Base-by-base conservation (phyloP, 2,329 filamentous ascomycete species). In the Botrytis pseudocinerea region DNA sequence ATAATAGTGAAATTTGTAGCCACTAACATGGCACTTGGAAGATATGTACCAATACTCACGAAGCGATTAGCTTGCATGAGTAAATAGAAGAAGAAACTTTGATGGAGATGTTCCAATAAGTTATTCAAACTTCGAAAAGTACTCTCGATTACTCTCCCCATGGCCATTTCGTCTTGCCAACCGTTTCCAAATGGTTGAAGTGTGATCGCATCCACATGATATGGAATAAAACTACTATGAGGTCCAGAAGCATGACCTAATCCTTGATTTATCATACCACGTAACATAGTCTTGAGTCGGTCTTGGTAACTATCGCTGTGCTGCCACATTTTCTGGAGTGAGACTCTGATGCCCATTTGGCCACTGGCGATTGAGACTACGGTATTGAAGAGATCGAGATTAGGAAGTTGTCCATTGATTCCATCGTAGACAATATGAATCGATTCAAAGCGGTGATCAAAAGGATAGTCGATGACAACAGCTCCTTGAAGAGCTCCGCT, bases 41-140 rank as follows among this genome's bases (percentile, higher is more conserved):
- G 87, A 80, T 99, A 99, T 1, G 95, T 99, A 25, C 96, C 96
- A 76, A 99, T 99, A 83, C 95, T 98, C 78, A 98, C 96, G 81
- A 99, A 99, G 18, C 95, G 91, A 79, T 96, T 93, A 44, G 91
- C 89, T 77, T 97, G 92, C 89, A 98, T 94, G 62, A 99, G 87
- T 69, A 99, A 86, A 82, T 99, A 99, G 84, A 99, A 98, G 88
- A 99, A 99, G 86, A 99, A 99, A 82, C 95, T 98, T 84, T 99
- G 96, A 81, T 99, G 96, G 75, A 99, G 87, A 81, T 99, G 95
- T 83, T 99, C 96, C 46, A 99, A 88, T 73, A 99, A 84, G 80
- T 99, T 99, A 84, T 99, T 99, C 82, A 99, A 85, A 81, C 94
- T 97, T 78, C 96, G 88, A 82, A 97, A 97, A 4, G 96, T 88